Conservation (phyloP, 2,329 filamentous ascomycete genomes). For the Blumeria hordei region DNA sequence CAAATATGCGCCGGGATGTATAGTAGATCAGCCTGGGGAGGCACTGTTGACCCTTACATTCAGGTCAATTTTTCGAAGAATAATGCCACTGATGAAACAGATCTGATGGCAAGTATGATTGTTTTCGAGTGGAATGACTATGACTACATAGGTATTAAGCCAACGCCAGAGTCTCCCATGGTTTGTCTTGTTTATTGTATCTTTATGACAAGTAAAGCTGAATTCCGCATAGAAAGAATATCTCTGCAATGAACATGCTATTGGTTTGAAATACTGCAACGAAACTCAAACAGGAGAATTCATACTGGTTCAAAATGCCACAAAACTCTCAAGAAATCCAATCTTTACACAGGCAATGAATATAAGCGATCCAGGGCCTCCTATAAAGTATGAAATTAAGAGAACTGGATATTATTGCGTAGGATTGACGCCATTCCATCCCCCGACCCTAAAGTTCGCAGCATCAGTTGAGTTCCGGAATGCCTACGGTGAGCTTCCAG, state of each 20-base stretch:
- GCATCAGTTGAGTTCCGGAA: constrained; percentile 83
- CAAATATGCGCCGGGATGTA: constrained; percentile 88
- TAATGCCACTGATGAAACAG: constrained; percentile 31
- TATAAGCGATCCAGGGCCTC: constrained; percentile 42
- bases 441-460: constrained; percentile 37
- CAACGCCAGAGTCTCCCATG: constrained; percentile 26
- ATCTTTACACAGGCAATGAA: constrained; percentile 66
- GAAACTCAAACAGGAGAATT: constrained; percentile 61
- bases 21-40: constrained; percentile 70
- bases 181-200: constrained; percentile 18
- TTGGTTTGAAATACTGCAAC: constrained; percentile 49
- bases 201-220: constrained; percentile 14
- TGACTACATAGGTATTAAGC: constrained; percentile 46
- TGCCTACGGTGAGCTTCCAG: constrained; percentile 84
- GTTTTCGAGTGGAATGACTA: constrained; percentile 91
- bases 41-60: constrained; percentile 72
- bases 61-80: constrained; percentile 50
- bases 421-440: constrained; percentile 46
- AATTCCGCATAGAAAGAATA: constrained; percentile 26
- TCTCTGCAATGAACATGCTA: constrained; percentile 53
- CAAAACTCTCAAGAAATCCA: constrained; percentile 40
- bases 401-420: constrained; percentile 96
- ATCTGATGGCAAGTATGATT: constrained; percentile 60
- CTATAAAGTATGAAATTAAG: constrained; percentile 61
- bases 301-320: constrained; percentile 55